Evolutionary conservation across 1,284 basidiomycete species (phyloP), one percentile per base, ranked within the genome.

Genomic region (Cystobasidium sp.): DNA sequence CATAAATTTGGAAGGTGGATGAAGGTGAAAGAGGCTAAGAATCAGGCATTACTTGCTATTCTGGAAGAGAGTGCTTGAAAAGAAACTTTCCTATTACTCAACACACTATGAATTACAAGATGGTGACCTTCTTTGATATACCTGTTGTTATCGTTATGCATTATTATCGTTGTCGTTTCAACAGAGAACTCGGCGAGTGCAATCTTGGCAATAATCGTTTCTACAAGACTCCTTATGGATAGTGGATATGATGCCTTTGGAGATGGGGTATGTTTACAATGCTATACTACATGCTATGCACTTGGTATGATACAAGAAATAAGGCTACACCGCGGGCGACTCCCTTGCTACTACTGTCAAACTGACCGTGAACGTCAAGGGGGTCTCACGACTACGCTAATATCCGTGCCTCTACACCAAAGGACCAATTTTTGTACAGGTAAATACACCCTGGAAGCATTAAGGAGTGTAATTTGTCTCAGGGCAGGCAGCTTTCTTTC

Each of bases 1-100:
- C 92, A 90, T 78, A 87, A 92, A 69, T 83, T 95, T 39, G 96
- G 95, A 8, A 85, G 97, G 75, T 99, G 96, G 96, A 83, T 93
- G 78, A 87, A 85, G 64, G 80, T 91, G 75, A 91, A 91, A 41
- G 88, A 89, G 0, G 88, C 87, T 0, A 85, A 86, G 78, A 97
- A 96, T 80, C 88, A 89, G 7, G 86, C 91, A 0, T 80, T 93
- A 39, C 87, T 94, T 18, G 85, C 89, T 67, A 77, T 80, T 59
- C 71, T 84, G 24, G 39, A 68, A 20, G 43, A 56, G 47, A 52
- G 58, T 20, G 41, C 20, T 6, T 63, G 31, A 31, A 5, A 31
- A 31, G 31, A 5, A 31, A 31, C 31, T 31, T 31, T 5, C 31
- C 31, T 31, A 31, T 31, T 31, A 5, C 31, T 31, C 31, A 2